Evolutionary conservation across 2,329 filamentous ascomycete genomes (phyloP).

Genomic region (Nigrospora oryzae): DNA sequence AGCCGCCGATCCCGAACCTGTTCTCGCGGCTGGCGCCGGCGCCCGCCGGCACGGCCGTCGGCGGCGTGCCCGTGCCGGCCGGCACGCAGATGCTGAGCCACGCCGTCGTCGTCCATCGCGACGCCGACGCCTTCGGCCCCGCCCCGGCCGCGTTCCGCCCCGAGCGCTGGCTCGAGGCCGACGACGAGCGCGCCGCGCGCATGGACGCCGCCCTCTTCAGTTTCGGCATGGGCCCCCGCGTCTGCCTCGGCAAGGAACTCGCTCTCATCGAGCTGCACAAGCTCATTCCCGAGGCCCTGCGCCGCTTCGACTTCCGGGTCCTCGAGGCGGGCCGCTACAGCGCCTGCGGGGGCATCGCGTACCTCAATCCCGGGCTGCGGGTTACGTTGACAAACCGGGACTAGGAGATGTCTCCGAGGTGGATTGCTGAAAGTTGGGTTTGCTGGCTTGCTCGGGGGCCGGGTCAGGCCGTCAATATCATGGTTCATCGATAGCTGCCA

Average conservation of each 20-base stretch:
- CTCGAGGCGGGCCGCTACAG: not conserved
- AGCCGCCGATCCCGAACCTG: not conserved
- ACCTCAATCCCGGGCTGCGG: not conserved
- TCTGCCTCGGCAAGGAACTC: not conserved
- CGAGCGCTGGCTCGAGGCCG: not conserved
- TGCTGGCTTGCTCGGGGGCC: too few relatives aligned
- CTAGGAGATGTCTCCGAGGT: not conserved
- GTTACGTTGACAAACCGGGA: not conserved
- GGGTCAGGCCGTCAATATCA: too few relatives aligned
- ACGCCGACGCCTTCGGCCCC: not conserved
- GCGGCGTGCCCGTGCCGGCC: not conserved
- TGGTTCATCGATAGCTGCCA: too few relatives aligned
- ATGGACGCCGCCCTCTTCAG: not conserved
- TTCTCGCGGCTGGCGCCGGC: not conserved
- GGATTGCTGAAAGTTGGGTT: not conserved
- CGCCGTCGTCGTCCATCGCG: not conserved
- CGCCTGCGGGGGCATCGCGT: not conserved
- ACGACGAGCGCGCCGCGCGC: not conserved
- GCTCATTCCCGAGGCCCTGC: not conserved
- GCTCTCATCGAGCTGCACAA: not conserved
- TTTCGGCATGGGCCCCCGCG: conserved; percentile 1
- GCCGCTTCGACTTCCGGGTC: not conserved
- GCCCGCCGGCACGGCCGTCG: not conserved
- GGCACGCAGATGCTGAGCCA: not conserved
- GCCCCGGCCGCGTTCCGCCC: not conserved